These are phyloP conservation scores for Purshia tridentata DNA, from an alignment of 306 rosid species.

Conservation along the genomic window DNA sequence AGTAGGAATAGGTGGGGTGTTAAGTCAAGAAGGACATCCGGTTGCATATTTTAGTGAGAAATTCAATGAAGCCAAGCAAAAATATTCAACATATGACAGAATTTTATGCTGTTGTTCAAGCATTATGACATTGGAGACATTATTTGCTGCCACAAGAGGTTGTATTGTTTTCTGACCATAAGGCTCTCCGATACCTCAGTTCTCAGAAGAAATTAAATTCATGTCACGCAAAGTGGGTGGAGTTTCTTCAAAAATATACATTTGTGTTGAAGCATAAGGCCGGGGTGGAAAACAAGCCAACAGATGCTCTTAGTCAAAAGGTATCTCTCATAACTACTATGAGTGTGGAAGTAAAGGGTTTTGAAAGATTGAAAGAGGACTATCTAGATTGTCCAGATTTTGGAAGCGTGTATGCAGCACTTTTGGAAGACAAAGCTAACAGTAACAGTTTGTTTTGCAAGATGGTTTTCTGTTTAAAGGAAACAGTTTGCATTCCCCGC, in stretches of 20 bases:
- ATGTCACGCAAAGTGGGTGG: neutral
- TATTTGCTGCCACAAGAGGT: neutral
- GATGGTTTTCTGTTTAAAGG: neutral
- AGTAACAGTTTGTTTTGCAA: neutral
- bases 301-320: neutral
- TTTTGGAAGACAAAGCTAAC: neutral
- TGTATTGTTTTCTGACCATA: neutral
- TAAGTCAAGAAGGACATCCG: neutral
- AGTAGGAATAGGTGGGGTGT: neutral
- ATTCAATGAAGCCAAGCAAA: slow-evolving; percentile 11
- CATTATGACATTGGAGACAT: neutral
- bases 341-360: neutral
- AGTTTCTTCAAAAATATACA: neutral
- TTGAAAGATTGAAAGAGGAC: neutral
- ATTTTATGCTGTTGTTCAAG: neutral
- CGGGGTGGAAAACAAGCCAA: neutral
- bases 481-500: neutral
- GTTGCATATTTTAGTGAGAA: slow-evolving; percentile 11
- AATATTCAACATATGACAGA: neutral
- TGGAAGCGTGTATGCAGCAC: neutral
- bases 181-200: neutral
- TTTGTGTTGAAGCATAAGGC: neutral
- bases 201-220: slow-evolving; percentile 4
- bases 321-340: neutral
- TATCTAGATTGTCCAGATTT: neutral